Evolutionary conservation across 2,329 filamentous ascomycete genomes (phyloP), one percentile per base, ranked within the genome.

Genomic region (Scedosporium minutisporum): DNA sequence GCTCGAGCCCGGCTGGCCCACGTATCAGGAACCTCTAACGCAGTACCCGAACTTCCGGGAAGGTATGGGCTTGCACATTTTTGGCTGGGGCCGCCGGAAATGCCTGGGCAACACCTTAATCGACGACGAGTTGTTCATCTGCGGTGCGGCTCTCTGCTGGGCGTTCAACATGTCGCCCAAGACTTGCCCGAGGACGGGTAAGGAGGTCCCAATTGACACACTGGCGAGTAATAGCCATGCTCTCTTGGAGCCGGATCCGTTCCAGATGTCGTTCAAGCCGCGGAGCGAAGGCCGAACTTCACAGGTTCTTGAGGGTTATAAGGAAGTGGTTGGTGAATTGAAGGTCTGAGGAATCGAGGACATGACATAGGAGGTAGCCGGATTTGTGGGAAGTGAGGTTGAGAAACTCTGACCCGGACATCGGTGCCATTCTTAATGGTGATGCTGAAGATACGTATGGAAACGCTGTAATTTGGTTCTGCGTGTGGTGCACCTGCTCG

Each of bases 51-150:
- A 82, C 70, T 80, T 88, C 69, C 83, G 85, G 66, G 79, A 82
- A 68, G 79, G 79, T 41, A 72, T 75, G 2, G 80, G 80, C 44
- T 84, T 87, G 80, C 82, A 85, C 65, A 85, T 82, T 0, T 88
- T 88, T 68, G 85, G 85, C 29, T 87, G 80, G 77, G 86, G 85
- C 38, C 82, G 85, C 53, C 79, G 86, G 64, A 80, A 81, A 12
- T 88, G 85, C 67, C 78, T 87, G 3, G 85, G 85, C 4, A 82
- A 85, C 73, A 81, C 82, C 62, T 80, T 88, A 55, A 86, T 83
- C 27, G 83, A 87, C 67, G 81, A 84, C 68, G 82, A 85, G 71
- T 77, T 82, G 67, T 80, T 82, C 66, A 74, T 82, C 57, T 75
- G 77, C 9, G 79, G 76, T 21, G 79, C 79, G 3, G 72, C 71